phyloP scores from a whole-genome alignment of 2,329 filamentous ascomycete genomes.

The Anthostomella pinea region DNA sequence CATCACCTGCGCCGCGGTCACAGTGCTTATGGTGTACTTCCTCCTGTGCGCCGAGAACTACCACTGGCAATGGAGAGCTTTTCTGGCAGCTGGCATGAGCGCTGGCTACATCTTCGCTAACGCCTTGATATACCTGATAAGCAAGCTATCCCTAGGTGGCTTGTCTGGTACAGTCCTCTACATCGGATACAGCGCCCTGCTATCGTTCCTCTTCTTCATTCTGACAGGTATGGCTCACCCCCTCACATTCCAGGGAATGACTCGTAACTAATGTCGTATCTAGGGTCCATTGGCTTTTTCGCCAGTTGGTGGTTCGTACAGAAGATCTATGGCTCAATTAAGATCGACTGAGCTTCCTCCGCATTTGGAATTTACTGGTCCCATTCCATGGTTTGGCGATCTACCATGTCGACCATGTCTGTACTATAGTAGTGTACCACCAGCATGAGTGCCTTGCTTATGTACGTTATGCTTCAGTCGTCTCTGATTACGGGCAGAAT shows the following conservation, averaged over 20 bases:
- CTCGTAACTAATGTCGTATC: conserved; percentile 9
- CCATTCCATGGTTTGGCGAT: too few species aligned
- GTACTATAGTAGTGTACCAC: too few species aligned
- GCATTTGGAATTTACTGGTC: too few species aligned
- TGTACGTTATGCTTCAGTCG: too few species aligned
- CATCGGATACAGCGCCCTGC: conserved; percentile 84
- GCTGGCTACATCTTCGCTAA: conserved; percentile 91
- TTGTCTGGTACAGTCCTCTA: conserved; percentile 87
- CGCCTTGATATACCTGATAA: conserved; percentile 86
- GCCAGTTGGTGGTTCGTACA: conserved; percentile 91
- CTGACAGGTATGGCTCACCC: conserved; percentile 67
- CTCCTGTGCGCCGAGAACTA: conserved; percentile 95
- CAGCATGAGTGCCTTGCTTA: too few species aligned
- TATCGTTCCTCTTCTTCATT: conserved; percentile 90
- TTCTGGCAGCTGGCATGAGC: conserved; percentile 86
- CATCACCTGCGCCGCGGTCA: conserved; percentile 88
- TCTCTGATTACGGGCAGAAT: too few species aligned
- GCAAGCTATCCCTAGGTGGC: conserved; percentile 80
- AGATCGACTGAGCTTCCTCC: conserved; percentile 85
- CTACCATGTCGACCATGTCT: too few species aligned
- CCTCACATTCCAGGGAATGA: too few species aligned
- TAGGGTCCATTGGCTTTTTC: conserved; percentile 94
- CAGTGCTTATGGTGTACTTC: conserved; percentile 94
- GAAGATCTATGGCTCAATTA: conserved; percentile 96
- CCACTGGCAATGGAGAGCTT: conserved; percentile 97